Evolutionary conservation across 2,329 filamentous ascomycete species (phyloP), one percentile per base, ranked within the genome.

Genomic region (Pseudonectria buxi): DNA sequence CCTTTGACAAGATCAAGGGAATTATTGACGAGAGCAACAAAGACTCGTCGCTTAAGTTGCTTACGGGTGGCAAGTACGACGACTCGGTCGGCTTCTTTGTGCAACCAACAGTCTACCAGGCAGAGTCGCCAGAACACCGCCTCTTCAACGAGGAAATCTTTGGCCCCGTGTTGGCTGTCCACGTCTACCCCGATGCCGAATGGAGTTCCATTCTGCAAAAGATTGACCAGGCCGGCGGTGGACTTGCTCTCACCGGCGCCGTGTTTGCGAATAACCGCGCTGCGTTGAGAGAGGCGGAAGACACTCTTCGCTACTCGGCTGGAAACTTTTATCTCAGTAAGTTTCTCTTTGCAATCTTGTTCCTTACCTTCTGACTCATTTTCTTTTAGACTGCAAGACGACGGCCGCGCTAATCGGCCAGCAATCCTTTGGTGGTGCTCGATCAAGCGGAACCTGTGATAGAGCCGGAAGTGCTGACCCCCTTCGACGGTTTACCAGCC

Each of bases 111-210:
- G 74, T 94, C 50, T 94, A 90, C 71, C 62, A 71, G 41, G 83
- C 85, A 30, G 76, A 70, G 22, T 82, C 84, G 62, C 80, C 85
- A 0, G 65, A 75, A 41, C 86, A 94, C 66, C 72, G 74, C 33
- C 78, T 90, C 42, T 71, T 94, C 30, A 78, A 71, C 31, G 81
- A 77, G 33, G 87, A 94, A 62, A 78, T 94, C 36, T 94, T 94
- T 55, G 86, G 86, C 2, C 86, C 86, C 11, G 63, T 94, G 32
- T 67, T 92, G 10, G 74, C 77, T 14, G 64, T 83, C 9, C 76
- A 94, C 58, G 75, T 89, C 40, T 94, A 92, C 67, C 78, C 85
- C 39, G 86, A 94, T 55, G 63, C 58, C 44, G 63, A 54, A 18
- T 69, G 58, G 42, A 55, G 54, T 3, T 40, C 53, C 4, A 47